These are phyloP conservation scores for Willaertia magna DNA, from an alignment of 208 protist genomes.

Conservation along the genomic window DNA sequence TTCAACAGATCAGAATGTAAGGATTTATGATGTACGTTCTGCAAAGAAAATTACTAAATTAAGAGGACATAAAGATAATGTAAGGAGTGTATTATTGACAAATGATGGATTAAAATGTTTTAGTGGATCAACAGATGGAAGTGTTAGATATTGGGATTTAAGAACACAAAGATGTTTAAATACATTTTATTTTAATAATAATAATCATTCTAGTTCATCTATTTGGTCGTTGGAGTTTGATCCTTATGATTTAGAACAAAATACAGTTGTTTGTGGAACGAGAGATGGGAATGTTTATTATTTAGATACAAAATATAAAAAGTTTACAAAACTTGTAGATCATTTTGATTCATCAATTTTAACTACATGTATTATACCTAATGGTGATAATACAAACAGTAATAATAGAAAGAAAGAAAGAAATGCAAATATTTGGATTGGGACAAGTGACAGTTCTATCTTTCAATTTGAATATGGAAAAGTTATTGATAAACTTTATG, in stretches of 20 bases:
- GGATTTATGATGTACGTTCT: not conserved
- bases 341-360: not conserved
- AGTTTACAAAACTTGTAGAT: not conserved
- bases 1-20: not conserved
- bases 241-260: not conserved
- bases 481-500: not conserved
- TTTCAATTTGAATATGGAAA: not conserved
- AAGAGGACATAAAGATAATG: not conserved
- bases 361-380: not conserved
- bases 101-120: not conserved
- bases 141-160: constrained; percentile 5
- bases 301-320: not conserved
- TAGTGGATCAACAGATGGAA: not conserved
- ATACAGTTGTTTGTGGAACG: not conserved
- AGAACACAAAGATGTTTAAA: not conserved
- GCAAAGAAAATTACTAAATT: not conserved
- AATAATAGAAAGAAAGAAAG: not conserved
- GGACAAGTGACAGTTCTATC: not conserved
- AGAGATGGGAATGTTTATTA: not conserved
- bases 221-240: not conserved
- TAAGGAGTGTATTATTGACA: not conserved
- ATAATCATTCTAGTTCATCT: not conserved
- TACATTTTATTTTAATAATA: not conserved
- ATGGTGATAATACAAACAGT: not conserved
- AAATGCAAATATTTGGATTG: not conserved